phyloP scores from a whole-genome alignment of 257 asterid species.

The Rehmannia glutinosa region DNA sequence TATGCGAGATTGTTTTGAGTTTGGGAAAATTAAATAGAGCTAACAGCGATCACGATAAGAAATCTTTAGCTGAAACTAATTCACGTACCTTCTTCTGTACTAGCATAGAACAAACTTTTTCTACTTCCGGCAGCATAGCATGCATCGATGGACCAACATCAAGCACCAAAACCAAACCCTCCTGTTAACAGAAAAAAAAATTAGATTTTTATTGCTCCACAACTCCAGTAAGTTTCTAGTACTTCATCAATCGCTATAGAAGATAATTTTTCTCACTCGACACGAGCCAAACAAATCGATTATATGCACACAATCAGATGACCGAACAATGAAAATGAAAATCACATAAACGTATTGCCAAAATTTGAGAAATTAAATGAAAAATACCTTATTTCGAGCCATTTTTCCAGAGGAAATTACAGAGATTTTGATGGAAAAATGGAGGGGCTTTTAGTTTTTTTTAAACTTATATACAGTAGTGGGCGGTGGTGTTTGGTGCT shows the following conservation, averaged over 20 bases:
- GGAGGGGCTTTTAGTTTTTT: background rate
- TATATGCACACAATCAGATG: background rate
- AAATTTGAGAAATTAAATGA: background rate
- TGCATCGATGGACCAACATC: slow-evolving; percentile 97
- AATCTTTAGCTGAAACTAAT: background rate
- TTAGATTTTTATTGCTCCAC: slow-evolving; percentile 19
- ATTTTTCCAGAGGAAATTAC: slow-evolving; percentile 20
- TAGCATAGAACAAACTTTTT: slow-evolving; percentile 79
- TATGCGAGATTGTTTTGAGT: background rate
- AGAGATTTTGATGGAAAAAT: background rate
- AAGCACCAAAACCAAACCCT: slow-evolving; percentile 68
- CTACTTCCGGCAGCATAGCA: slow-evolving; percentile 65
- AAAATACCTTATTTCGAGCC: slow-evolving; percentile 76
- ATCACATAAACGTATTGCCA: background rate
- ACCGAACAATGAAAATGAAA: background rate
- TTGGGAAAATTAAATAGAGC: background rate
- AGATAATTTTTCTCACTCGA: background rate
- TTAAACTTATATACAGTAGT: slow-evolving; percentile 9
- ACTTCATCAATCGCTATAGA: background rate
- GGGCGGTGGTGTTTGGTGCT: slow-evolving; percentile 10
- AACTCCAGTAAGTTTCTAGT: background rate
- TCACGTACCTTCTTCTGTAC: slow-evolving; percentile 71
- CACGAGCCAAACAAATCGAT: slow-evolving; percentile 44
- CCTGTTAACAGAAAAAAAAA: slow-evolving; percentile 39
- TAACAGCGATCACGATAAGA: background rate